Conservation (phyloP, 148 eudicot genomes). For the Camellia sinensis region DNA sequence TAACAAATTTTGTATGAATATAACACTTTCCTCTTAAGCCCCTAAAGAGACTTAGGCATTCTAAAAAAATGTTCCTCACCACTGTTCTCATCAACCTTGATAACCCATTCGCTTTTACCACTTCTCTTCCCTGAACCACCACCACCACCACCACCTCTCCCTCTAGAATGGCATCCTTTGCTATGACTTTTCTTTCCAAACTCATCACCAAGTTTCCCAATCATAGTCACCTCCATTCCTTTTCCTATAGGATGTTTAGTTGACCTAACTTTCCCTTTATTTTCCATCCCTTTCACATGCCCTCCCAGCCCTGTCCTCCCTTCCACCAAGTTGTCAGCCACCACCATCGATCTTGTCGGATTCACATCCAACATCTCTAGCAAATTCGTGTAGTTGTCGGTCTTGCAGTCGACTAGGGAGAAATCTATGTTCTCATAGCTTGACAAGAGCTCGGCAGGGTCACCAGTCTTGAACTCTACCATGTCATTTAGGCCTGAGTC, state of each 20-base stretch:
- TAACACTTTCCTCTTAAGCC: too few species aligned
- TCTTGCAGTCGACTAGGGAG: conserved; percentile 33
- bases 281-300: conserved; percentile 25
- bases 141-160: conserved; percentile 14
- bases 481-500: conserved; percentile 30
- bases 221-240: conserved; percentile 33
- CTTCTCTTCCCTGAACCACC: conserved; percentile 13
- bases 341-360: conserved; percentile 31
- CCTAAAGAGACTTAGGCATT: conserved; percentile 13
- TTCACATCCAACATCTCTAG: conserved; percentile 32
- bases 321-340: conserved; percentile 36
- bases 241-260: conserved; percentile 35
- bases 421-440: conserved; percentile 37
- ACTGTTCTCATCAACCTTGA: conserved; percentile 34
- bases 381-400: conserved; percentile 14
- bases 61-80: conserved; percentile 47
- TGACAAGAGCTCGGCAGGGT: conserved; percentile 29
- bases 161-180: conserved; percentile 2
- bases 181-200: neutral
- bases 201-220: conserved; percentile 22
- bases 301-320: conserved; percentile 35
- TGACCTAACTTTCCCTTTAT: conserved; percentile 25
- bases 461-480: conserved; percentile 41
- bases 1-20: too few species aligned
- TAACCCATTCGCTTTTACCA: conserved; percentile 40